These are phyloP conservation scores for Orbilia ellipsospora DNA, from an alignment of 2,329 filamentous ascomycete genomes.

Conservation along the genomic window DNA sequence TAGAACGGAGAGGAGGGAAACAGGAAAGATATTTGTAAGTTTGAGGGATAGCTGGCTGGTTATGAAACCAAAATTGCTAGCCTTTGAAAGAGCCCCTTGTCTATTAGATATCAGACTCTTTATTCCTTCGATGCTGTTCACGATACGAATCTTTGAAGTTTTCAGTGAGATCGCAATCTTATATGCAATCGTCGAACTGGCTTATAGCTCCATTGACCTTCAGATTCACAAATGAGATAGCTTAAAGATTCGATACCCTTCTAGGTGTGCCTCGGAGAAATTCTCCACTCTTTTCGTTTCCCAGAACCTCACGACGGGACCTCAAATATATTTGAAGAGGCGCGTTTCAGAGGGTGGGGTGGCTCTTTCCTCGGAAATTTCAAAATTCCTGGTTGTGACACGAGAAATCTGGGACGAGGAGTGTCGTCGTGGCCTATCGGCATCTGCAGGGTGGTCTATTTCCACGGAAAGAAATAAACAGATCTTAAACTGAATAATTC, in stretches of 20 bases:
- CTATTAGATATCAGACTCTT: background rate
- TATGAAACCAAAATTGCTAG: too few relatives aligned
- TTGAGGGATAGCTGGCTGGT: too few relatives aligned
- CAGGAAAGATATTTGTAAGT: too few relatives aligned
- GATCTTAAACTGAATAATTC: conserved; percentile 13
- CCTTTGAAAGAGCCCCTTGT: too few relatives aligned
- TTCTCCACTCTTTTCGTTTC: conserved; percentile 33
- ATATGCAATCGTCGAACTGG: conserved; percentile 39
- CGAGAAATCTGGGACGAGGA: conserved; percentile 23
- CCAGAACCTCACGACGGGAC: conserved; percentile 14
- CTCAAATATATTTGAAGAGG: conserved; percentile 10
- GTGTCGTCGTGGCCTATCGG: conserved; percentile 4
- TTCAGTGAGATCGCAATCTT: conserved; percentile 30
- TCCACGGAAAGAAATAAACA: conserved; percentile 18
- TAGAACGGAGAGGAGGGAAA: too few relatives aligned
- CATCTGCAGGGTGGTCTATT: conserved; percentile 26
- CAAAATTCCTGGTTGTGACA: conserved; percentile 12
- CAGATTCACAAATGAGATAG: background rate
- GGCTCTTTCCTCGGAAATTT: conserved; percentile 38
- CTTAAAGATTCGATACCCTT: background rate
- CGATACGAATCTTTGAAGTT: background rate
- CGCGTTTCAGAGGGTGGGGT: conserved; percentile 31
- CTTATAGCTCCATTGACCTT: conserved; percentile 21
- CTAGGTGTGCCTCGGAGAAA: conserved; percentile 41
- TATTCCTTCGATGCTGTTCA: background rate